Evolutionary conservation across 441 rosid genomes (phyloP).

Genomic region (Gossypium lobatum): DNA sequence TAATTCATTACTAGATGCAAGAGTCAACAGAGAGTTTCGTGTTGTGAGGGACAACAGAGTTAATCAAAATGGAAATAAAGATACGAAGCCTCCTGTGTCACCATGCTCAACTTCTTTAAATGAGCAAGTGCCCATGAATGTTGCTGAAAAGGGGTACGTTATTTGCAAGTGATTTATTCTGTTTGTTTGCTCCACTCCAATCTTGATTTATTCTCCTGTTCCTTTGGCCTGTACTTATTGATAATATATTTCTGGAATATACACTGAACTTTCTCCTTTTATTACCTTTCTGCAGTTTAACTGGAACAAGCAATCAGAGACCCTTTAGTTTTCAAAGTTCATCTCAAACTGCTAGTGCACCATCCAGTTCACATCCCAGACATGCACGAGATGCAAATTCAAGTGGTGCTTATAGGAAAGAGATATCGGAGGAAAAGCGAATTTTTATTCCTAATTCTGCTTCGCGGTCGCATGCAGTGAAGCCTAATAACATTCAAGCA

Average conservation of each 20-base stretch:
- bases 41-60: slow-evolving; percentile 79
- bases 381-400: slow-evolving; percentile 30
- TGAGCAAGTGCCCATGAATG: slow-evolving; percentile 25
- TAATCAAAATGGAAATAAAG: slow-evolving; percentile 35
- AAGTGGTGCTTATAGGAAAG: slow-evolving; percentile 33
- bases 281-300: slow-evolving; percentile 31
- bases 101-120: slow-evolving; percentile 28
- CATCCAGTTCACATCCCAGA: slow-evolving; percentile 31
- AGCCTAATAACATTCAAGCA: slow-evolving; percentile 33
- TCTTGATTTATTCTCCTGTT: not conserved
- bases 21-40: slow-evolving; percentile 66
- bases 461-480: slow-evolving; percentile 34
- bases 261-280: not conserved
- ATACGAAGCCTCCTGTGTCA: slow-evolving; percentile 33
- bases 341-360: slow-evolving; percentile 33
- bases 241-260: not conserved
- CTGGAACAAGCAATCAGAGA: slow-evolving; percentile 35
- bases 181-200: not conserved
- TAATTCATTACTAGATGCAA: slow-evolving; percentile 28
- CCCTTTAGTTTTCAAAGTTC: slow-evolving; percentile 28
- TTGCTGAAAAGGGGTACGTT: slow-evolving; percentile 46
- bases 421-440: slow-evolving; percentile 36
- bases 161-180: not conserved
- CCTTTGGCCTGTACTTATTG: slow-evolving; percentile 1
- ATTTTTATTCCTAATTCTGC: slow-evolving; percentile 20